Evolutionary conservation across 768 basidiomycete species (phyloP), one percentile per base, ranked within the genome.

Genomic region (Hortiboletus campestris): DNA sequence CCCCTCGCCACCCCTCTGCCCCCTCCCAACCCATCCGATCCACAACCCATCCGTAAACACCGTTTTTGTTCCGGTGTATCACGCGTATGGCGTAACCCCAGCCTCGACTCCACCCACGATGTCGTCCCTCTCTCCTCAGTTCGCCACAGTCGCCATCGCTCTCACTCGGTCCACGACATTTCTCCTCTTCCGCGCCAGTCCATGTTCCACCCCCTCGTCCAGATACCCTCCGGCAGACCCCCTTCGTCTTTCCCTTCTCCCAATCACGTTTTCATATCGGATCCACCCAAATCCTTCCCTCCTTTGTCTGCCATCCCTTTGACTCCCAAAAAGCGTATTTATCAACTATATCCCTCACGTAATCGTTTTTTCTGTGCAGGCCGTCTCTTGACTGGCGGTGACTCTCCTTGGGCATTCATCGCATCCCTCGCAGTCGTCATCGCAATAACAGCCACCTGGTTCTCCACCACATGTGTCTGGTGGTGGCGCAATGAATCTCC

Each of bases 381-480:
- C 0, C 81, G 76, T 53, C 56, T 94, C 11, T 71, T 98, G 61
- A 91, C 88, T 0, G 94, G 94, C 8, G 92, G 92, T 1, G 96
- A 98, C 73, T 82, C 84, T 19, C 87, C 88, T 0, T 85, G 84
- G 76, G 92, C 95, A 6, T 91, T 98, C 61, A 63, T 91, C 2
- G 80, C 78, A 0, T 82, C 82, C 8, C 73, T 95, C 46, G 66
- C 70, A 1, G 51, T 96, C 20, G 74, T 88, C 28, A 66, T 94
- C 25, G 78, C 78, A 2, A 78, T 98, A 44, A 76, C 89, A 2
- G 91, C 85, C 0, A 72, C 89, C 10, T 99, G 92, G 91, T 84
- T 97, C 59, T 89, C 84, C 11, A 92, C 92, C 25, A 94, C 93
- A 1, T 88, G 86, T 44, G 84, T 87, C 17, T 96, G 87, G 83